These are phyloP conservation scores for Kuraishia cidri DNA, from an alignment of 805 yeast genomes.

Conservation along the genomic window DNA sequence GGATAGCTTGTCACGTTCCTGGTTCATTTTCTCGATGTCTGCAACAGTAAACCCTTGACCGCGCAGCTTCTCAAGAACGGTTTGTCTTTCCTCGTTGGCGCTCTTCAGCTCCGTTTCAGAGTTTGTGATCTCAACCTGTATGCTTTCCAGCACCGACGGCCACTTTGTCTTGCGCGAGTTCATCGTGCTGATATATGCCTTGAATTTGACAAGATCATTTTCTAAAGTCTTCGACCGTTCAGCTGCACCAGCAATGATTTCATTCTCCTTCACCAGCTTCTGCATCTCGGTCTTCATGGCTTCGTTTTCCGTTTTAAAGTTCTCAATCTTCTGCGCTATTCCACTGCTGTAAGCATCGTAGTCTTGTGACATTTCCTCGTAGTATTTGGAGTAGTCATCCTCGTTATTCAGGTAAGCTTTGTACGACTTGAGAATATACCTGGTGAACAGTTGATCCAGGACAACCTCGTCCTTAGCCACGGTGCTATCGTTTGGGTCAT, in stretches of 20 bases:
- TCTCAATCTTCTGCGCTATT: slow-evolving; percentile 35
- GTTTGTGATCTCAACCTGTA: slow-evolving; percentile 41
- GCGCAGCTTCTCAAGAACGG: slow-evolving; percentile 32
- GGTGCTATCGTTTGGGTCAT: slow-evolving; percentile 10
- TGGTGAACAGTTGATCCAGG: slow-evolving; percentile 41
- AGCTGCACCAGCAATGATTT: slow-evolving; percentile 38
- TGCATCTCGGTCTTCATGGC: slow-evolving; percentile 28
- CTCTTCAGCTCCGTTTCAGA: slow-evolving; percentile 32
- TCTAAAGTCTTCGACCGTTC: slow-evolving; percentile 57
- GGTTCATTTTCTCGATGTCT: slow-evolving; percentile 54
- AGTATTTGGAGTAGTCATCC: slow-evolving; percentile 50
- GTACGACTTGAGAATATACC: slow-evolving; percentile 61
- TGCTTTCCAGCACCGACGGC: slow-evolving; percentile 47
- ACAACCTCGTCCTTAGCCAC: slow-evolving; percentile 30
- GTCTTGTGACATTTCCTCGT: slow-evolving; percentile 45
- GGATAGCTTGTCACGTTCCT: slow-evolving; percentile 51
- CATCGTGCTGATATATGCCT: slow-evolving; percentile 63
- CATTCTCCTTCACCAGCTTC: slow-evolving; percentile 32
- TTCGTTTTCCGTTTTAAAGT: slow-evolving; percentile 29
- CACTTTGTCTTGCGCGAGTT: slow-evolving; percentile 57
- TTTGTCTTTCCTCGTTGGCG: slow-evolving; percentile 26
- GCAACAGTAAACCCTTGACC: slow-evolving; percentile 51
- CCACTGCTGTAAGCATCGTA: slow-evolving; percentile 42
- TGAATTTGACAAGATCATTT: slow-evolving; percentile 61
- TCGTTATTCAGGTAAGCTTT: slow-evolving; percentile 52